Evolutionary conservation across 208 protist genomes (phyloP), one percentile per base, ranked within the genome.

Genomic region (Blastocrithidia nonstop): DNA sequence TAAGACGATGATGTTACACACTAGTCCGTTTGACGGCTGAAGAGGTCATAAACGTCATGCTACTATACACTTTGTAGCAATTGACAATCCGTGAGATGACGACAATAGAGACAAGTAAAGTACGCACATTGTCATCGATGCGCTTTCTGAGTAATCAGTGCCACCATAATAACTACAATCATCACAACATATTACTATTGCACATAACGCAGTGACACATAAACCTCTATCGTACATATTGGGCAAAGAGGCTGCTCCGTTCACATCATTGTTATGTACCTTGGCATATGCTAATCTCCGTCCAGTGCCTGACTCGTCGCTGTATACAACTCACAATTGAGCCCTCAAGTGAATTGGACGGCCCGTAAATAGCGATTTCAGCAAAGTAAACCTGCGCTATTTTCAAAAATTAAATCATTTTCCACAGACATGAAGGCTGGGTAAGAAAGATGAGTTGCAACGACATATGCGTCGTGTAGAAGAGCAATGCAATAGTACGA

Each of bases 331-430:
- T 32, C 71, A 39, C 7, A 48, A 41, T 1, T 84, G 70, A 61
- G 70, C 60, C 4, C 50, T 88, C 16, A 61, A 72, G 40, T 92
- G 78, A 75, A 43, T 72, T 16, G 87, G 85, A 55, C 66, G 37
- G 9, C 54, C 66, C 0, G 29, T 74, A 36, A 57, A 52, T 6
- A 81, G 79, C 42, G 72, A 82, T 16, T 88, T 69, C 61, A 26
- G 39, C 2, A 24, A 28, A 26, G 19, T 47, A 1, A 17, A 26
- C 20, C 19, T 66, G 11, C n/a, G 22, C 15, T 3, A 27, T 1
- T 88, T 61, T 50, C 86, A 93, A 32, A 62, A 69, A 17, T 56
- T 93, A 21, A 96, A 96, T 45, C 89, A 93, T 57, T 90, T 96
- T 33, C 89, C 87, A 4, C 75, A 72, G 4, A 92, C 74, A 8